Percentiles rank a stretch among this genome's conserved stretches.
Conservation (phyloP, 108 stramenopile species). For the Discostella stelligeroides region DNA sequence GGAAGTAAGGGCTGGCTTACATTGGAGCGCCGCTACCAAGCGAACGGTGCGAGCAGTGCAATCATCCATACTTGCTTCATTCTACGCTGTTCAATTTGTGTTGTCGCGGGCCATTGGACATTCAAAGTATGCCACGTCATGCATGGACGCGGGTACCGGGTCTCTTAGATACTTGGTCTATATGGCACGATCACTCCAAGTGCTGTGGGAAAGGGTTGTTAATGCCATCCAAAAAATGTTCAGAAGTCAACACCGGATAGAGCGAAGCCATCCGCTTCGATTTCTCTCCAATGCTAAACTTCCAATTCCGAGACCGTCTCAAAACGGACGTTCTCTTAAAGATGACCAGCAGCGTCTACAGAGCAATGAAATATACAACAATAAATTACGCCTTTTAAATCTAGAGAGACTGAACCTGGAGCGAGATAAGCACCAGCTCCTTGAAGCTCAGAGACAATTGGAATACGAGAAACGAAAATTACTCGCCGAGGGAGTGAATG, state of each 20-base stretch:
- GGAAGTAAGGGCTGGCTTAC: background rate
- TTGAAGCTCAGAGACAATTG: conserved; percentile 17
- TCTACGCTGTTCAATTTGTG: conserved; percentile 19
- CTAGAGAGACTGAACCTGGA: conserved; percentile 30
- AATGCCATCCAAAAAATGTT: background rate
- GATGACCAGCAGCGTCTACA: conserved; percentile 24
- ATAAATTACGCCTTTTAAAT: conserved; percentile 38
- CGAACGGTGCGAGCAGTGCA: conserved; percentile 21
- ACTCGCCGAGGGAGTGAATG: conserved; percentile 30
- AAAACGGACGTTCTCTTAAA: conserved; percentile 12
- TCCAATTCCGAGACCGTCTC: background rate
- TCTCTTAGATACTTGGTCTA: conserved; percentile 42
- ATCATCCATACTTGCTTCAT: conserved; percentile 19
- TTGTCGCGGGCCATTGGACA: conserved; percentile 23
- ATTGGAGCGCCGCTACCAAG: background rate
- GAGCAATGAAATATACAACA: conserved; percentile 23
- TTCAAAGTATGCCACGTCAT: conserved; percentile 31
- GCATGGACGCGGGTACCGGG: conserved; percentile 29
- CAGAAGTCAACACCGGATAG: no score
- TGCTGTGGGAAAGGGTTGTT: conserved; percentile 20
- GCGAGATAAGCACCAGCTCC: conserved; percentile 15
- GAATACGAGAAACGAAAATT: conserved; percentile 34
- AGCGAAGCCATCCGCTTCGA: conserved; percentile 10
- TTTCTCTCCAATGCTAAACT: conserved; percentile 19
- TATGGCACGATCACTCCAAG: conserved; percentile 26